Evolutionary conservation across 768 basidiomycete genomes (phyloP).

Genomic region (Chalciporus piperatus): DNA sequence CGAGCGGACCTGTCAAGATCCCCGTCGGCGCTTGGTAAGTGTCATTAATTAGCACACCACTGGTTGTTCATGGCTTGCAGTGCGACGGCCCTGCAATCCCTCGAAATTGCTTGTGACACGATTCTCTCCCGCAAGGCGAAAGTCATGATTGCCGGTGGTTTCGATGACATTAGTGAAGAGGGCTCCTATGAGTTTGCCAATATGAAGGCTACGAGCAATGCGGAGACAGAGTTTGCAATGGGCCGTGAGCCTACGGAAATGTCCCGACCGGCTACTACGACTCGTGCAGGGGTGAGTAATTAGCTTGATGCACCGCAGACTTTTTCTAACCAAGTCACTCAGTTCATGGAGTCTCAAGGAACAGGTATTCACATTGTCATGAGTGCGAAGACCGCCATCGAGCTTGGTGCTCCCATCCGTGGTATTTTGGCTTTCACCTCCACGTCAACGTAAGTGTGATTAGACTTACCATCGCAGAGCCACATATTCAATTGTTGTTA

Average conservation of each 20-base stretch:
- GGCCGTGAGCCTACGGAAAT: slow-evolving; percentile 99
- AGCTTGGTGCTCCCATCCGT: slow-evolving; percentile 91
- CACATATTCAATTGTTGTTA: slow-evolving; percentile 31
- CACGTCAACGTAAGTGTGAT: slow-evolving; percentile 81
- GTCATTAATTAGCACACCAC: neutral
- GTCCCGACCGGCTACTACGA: slow-evolving; percentile 96
- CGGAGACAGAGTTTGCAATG: slow-evolving; percentile 97
- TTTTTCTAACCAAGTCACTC: slow-evolving; percentile 4
- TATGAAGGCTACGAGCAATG: slow-evolving; percentile 99
- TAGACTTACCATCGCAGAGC: neutral
- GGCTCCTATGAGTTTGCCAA: slow-evolving; percentile 99
- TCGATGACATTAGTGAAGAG: slow-evolving; percentile 97
- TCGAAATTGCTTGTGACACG: slow-evolving; percentile 97
- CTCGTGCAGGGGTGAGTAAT: slow-evolving; percentile 80
- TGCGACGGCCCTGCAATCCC: slow-evolving; percentile 94
- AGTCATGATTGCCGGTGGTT: slow-evolving; percentile 98
- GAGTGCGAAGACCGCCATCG: slow-evolving; percentile 93
- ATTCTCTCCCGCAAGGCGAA: slow-evolving; percentile 95
- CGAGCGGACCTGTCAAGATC: slow-evolving; percentile 97
- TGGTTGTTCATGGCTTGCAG: slow-evolving; percentile 36
- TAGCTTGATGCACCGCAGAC: neutral
- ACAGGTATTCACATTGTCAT: slow-evolving; percentile 97
- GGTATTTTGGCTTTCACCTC: slow-evolving; percentile 95
- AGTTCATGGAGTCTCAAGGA: slow-evolving; percentile 97
- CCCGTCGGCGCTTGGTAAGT: slow-evolving; percentile 96